phyloP scores from a whole-genome alignment of 176 grass and related monocot genomes.

The Hordeum marinum region DNA sequence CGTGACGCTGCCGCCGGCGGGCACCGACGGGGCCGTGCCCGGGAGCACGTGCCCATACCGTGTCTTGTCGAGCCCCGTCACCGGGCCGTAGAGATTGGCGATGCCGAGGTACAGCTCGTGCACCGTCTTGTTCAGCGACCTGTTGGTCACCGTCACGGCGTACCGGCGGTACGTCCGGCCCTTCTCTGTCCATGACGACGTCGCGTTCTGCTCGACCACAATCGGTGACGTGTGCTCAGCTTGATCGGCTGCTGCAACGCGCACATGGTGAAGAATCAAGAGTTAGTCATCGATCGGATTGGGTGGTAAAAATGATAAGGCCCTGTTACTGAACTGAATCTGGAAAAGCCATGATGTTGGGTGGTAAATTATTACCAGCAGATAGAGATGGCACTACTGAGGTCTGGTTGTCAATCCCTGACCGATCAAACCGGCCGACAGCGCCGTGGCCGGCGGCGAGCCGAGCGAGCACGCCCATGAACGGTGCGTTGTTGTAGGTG shows the following conservation, averaged over 20 bases:
- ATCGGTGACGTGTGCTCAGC: conserved; percentile 15
- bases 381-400: conserved; percentile 16
- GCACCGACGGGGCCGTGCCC: conserved; percentile 33
- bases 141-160: conserved; percentile 63
- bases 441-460: conserved; percentile 42
- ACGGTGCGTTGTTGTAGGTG: conserved; percentile 89
- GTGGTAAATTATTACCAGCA: conserved; percentile 35
- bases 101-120: conserved; percentile 66
- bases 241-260: conserved; percentile 24
- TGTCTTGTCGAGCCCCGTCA: conserved; percentile 69
- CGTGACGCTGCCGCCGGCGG: conserved; percentile 46
- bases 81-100: conserved; percentile 39
- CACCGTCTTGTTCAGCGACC: conserved; percentile 46
- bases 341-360: neutral
- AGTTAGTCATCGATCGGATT: neutral
- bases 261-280: neutral
- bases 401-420: conserved; percentile 39
- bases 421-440: conserved; percentile 20
- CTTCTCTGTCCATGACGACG: conserved; percentile 47
- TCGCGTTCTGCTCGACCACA: conserved; percentile 44
- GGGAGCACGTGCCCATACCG: conserved; percentile 66
- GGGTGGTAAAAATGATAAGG: neutral
- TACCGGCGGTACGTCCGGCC: conserved; percentile 60
- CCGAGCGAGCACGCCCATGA: conserved; percentile 70
- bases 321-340: neutral